phyloP scores from a whole-genome alignment of 75 land plant species.

The Picea glauca region DNA sequence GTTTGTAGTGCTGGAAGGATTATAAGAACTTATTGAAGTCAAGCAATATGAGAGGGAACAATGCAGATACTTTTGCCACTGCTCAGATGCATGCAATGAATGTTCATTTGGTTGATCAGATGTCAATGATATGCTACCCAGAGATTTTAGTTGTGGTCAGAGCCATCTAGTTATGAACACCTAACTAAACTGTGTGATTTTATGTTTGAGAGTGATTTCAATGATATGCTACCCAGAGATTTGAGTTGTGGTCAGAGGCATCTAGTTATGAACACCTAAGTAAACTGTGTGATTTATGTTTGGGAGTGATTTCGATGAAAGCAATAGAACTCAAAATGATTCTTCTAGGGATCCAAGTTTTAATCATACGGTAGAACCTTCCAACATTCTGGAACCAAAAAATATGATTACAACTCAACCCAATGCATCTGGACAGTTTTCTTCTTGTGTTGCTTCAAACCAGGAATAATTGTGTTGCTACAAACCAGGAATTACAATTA shows the following conservation, averaged over 20 bases:
- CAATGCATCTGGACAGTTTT: no score
- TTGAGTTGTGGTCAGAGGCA: neutral
- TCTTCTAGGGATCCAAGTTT: neutral
- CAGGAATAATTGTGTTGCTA: no score
- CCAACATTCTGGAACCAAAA: no score
- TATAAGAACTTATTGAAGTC: neutral
- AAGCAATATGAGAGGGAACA: neutral
- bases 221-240: neutral
- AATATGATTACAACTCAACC: no score
- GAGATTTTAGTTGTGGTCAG: neutral
- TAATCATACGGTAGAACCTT: no score
- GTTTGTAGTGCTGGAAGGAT: neutral
- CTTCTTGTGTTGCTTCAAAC: no score
- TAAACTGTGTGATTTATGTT: neutral
- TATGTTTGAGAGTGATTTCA: neutral
- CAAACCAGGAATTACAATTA: no score
- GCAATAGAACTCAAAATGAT: neutral
- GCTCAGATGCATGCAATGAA: neutral
- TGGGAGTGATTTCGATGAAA: neutral
- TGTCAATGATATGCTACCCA: neutral
- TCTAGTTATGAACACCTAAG: neutral
- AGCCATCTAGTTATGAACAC: neutral
- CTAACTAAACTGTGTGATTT: constrained; percentile 1
- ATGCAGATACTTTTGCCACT: neutral
- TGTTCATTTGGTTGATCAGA: no score